Evolutionary conservation across 257 asterid genomes (phyloP), one percentile per base, ranked within the genome.

Genomic region (Primulina huaijiensis): DNA sequence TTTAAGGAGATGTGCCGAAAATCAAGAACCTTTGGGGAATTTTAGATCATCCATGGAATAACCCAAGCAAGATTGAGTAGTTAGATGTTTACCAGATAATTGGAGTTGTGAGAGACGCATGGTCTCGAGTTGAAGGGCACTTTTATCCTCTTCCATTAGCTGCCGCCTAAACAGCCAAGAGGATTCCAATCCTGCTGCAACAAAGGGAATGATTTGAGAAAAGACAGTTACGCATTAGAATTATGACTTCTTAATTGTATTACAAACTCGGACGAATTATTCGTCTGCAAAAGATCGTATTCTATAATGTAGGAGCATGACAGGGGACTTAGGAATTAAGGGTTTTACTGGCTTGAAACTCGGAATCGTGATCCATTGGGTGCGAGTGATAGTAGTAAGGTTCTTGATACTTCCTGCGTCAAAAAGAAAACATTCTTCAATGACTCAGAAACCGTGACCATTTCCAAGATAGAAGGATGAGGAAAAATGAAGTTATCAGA

Each of bases 391-490:
- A 82, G 74, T 72, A 71, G 53, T 77, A 59, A 5, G 86, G 84
- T 43, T 84, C 96, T 19, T 67, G 79, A 81, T 79, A 80, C 81
- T 81, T 89, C 89, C 98, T 92, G 87, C 82, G 74, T 52, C n/a
- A 68, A 16, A 65, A 69, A 72, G 70, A 59, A 64, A 67, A 65
- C 35, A 31, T 57, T 7, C n/a, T 19, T 21, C 20, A 65, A 61
- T 2, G 3, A 21, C 7, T 19, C 29, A 10, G 8, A 62, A 30
- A 60, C n/a, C 6, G 53, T 16, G 57, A 50, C 57, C 20, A 50
- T 16, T 17, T 16, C 57, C 20, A 17, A 16, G 21, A 50, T 50
- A 5, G 6, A 43, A 43, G 53, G n/a, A 43, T 4, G 53, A 43
- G 53, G 8, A 43, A 43, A 8, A 12, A 43, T 43, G 53, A 43